phyloP scores from a whole-genome alignment of 352 stramenopile species.

The Globisporangium nunn region DNA sequence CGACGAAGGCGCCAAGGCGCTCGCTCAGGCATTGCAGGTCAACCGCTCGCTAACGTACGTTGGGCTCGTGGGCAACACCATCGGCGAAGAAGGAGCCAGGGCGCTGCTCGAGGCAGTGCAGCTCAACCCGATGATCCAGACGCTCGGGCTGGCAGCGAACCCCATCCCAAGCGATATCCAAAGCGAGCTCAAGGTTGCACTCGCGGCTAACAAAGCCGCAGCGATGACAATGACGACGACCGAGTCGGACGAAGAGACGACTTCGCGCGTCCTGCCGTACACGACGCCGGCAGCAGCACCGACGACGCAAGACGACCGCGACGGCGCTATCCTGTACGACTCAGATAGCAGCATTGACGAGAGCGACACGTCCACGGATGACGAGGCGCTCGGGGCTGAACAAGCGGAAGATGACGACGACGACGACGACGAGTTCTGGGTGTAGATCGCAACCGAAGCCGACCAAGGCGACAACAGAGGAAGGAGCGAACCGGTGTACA shows the following conservation, averaged over 20 bases:
- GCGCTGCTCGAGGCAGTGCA: conserved; percentile 37
- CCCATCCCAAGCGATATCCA: conserved; percentile 27
- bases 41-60: conserved; percentile 49
- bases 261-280: not conserved
- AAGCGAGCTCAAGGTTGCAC: conserved; percentile 27
- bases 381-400: not conserved
- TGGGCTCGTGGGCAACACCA: conserved; percentile 38
- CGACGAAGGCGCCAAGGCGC: conserved; percentile 31
- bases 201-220: conserved; percentile 36
- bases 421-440: conserved; percentile 11
- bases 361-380: conserved; percentile 9
- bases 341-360: conserved; percentile 8
- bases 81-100: conserved; percentile 29
- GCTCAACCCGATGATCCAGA: conserved; percentile 36
- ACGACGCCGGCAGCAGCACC: not conserved
- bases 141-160: conserved; percentile 37
- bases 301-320: not conserved
- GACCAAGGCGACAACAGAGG: not conserved
- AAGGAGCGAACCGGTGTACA: no score
- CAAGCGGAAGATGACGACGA: conserved; percentile 2
- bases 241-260: conserved; percentile 1
- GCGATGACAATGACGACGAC: conserved; percentile 7
- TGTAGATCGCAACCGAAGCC: not conserved
- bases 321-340: conserved; percentile 3
- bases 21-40: conserved; percentile 38